These are phyloP conservation scores for Gossypium raimondii DNA, from an alignment of 345 rosid genomes.

Conservation along the genomic window DNA sequence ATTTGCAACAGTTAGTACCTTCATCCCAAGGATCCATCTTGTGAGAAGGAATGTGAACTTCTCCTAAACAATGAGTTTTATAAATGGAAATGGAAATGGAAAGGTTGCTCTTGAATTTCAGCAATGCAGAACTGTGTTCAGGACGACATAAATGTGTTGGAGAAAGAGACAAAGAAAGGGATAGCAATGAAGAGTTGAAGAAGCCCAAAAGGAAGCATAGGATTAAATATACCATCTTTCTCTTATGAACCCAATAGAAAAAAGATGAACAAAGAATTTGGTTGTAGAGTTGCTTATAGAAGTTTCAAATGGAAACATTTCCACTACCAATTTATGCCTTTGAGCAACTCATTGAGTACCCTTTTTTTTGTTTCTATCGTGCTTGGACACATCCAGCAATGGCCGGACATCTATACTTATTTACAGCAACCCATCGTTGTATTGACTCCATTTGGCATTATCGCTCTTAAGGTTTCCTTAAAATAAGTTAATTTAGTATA, in stretches of 20 bases:
- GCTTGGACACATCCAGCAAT: too few species aligned
- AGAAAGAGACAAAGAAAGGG: neutral
- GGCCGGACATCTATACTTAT: too few species aligned
- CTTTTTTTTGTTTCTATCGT: too few species aligned
- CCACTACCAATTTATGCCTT: too few species aligned
- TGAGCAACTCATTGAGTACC: too few species aligned
- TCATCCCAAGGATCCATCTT: neutral
- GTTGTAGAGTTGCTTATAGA: neutral
- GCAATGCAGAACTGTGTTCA: neutral
- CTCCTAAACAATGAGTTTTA: neutral
- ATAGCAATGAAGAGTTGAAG: neutral
- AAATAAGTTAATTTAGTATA: too few species aligned
- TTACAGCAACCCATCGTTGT: too few species aligned
- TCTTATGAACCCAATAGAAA: neutral
- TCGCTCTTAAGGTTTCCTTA: too few species aligned
- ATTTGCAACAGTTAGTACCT: neutral
- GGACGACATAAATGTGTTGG: neutral
- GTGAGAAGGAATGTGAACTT: neutral
- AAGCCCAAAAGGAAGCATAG: neutral
- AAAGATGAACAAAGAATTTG: neutral
- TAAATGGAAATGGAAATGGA: neutral
- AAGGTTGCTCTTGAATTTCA: neutral
- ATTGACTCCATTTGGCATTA: too few species aligned
- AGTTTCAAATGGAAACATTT: neutral
- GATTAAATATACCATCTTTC: neutral